A percentile compares a stretch with the other conserved stretches of the same genome.
These are phyloP conservation scores for Penicillium alfredii DNA, from an alignment of 495 filamentous ascomycete species.

Conservation along the genomic window DNA sequence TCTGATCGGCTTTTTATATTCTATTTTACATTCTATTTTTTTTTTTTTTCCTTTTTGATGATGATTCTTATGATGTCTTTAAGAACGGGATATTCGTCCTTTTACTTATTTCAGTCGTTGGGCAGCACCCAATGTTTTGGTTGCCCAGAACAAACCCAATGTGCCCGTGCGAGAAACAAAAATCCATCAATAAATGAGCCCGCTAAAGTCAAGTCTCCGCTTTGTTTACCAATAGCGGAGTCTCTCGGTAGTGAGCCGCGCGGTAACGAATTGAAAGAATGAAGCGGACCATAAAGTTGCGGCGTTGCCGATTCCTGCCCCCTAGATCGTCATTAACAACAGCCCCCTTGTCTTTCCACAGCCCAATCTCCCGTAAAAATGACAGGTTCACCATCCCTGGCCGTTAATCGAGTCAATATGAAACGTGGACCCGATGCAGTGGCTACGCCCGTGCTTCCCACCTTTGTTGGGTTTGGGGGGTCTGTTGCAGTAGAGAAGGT, in stretches of 20 bases:
- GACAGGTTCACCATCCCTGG: conserved; percentile 4
- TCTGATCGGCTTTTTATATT: too few species aligned
- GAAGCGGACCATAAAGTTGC: not conserved
- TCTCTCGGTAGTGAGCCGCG: conserved; percentile 20
- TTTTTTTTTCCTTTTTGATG: too few species aligned
- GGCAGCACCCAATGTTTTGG: too few species aligned
- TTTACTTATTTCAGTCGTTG: too few species aligned
- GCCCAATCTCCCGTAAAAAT: not conserved
- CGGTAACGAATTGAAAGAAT: conserved; percentile 15
- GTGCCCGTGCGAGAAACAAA: conserved; percentile 2
- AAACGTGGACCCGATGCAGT: conserved; percentile 29
- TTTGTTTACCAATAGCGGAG: conserved; percentile 12
- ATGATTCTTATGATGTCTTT: too few species aligned
- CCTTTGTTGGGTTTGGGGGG: conserved; percentile 26
- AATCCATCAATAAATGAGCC: too few species aligned
- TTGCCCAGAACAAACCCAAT: not conserved
- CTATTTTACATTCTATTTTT: too few species aligned
- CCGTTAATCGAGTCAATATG: conserved; percentile 25
- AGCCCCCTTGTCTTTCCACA: not conserved
- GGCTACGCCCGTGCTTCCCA: conserved; percentile 33
- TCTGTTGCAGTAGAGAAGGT: conserved; percentile 10
- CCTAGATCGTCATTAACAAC: not conserved
- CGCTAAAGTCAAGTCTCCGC: conserved; percentile 19
- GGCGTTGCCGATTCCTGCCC: conserved; percentile 3
- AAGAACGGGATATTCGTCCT: too few species aligned